These are phyloP conservation scores for Hibiscus syriacus DNA, from an alignment of 345 rosid genomes.

Conservation along the genomic window DNA sequence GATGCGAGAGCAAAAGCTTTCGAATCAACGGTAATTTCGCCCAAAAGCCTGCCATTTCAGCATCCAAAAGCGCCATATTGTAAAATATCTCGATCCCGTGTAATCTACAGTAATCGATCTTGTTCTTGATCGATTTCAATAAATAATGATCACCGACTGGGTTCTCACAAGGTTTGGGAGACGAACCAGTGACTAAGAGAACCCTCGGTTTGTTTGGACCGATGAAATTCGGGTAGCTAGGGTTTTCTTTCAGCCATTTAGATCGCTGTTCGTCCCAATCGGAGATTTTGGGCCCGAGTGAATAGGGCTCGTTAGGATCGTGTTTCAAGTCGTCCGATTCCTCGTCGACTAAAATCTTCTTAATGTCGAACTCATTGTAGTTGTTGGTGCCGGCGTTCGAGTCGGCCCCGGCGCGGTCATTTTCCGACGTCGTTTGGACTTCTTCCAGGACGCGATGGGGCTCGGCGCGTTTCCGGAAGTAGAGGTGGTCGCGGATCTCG, in stretches of 20 bases:
- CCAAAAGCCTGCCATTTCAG: not conserved
- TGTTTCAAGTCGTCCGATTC: not conserved
- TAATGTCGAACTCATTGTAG: not conserved
- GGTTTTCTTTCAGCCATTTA: not conserved
- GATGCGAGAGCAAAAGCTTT: not conserved
- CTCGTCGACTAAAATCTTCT: not conserved
- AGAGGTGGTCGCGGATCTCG: not conserved
- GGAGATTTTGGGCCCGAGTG: not conserved
- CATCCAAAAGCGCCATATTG: not conserved
- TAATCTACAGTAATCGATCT: not conserved
- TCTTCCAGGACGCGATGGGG: not conserved
- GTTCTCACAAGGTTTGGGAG: not conserved
- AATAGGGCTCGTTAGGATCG: not conserved
- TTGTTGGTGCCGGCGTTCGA: not conserved
- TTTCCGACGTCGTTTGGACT: not conserved
- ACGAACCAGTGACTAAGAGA: not conserved
- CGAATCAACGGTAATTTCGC: not conserved
- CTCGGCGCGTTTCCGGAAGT: not conserved
- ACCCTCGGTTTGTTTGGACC: not conserved
- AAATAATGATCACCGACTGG: not conserved
- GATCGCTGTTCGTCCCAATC: not conserved
- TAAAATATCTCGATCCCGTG: not conserved
- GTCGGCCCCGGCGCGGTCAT: not conserved
- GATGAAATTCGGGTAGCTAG: not conserved
- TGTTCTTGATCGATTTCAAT: not conserved